Evolutionary conservation across 1,139 yeast genomes (phyloP).

Genomic region (Meyerozyma sp.): DNA sequence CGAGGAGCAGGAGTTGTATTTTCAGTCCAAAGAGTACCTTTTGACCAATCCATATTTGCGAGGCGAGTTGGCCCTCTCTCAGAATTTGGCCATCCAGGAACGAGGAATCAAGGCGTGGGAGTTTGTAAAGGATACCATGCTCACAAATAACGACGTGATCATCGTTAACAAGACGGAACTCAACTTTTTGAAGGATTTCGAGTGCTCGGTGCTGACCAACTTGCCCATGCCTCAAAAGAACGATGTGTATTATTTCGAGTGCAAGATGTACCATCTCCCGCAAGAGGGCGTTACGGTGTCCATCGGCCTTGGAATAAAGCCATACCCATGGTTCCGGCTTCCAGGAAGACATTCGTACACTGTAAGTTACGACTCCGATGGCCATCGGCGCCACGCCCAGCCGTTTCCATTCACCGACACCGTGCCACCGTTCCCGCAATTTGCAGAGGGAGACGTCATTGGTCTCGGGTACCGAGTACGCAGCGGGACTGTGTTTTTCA

Average conservation of each 20-base stretch:
- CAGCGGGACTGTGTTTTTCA: slow-evolving; percentile 60
- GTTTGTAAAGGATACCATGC: slow-evolving; percentile 65
- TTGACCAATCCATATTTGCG: slow-evolving; percentile 51
- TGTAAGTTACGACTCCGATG: slow-evolving; percentile 47
- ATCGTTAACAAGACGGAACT: slow-evolving; percentile 75
- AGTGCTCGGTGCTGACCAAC: slow-evolving; percentile 77
- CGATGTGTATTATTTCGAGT: slow-evolving; percentile 88
- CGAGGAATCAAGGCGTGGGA: slow-evolving; percentile 94
- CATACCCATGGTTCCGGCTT: slow-evolving; percentile 55
- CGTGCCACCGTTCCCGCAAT: slow-evolving; percentile 38
- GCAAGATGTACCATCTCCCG: slow-evolving; percentile 56
- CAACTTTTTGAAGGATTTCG: slow-evolving; percentile 64
- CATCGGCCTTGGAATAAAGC: slow-evolving; percentile 44
- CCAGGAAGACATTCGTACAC: slow-evolving; percentile 54
- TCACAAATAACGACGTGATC: slow-evolving; percentile 53
- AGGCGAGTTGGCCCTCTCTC: slow-evolving; percentile 41
- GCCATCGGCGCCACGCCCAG: slow-evolving; percentile 46
- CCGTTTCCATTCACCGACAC: slow-evolving; percentile 37
- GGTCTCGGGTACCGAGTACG: slow-evolving; percentile 63
- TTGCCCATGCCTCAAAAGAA: slow-evolving; percentile 81
- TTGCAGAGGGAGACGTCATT: slow-evolving; percentile 56
- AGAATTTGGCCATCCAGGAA: slow-evolving; percentile 68
- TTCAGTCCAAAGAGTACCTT: slow-evolving; percentile 59
- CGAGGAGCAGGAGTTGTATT: slow-evolving; percentile 76
- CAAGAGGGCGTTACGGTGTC: slow-evolving; percentile 40